Evolutionary conservation across 2,329 filamentous ascomycete species (phyloP), one percentile per base, ranked within the genome.

Genomic region (Aspergillus arachidicola): DNA sequence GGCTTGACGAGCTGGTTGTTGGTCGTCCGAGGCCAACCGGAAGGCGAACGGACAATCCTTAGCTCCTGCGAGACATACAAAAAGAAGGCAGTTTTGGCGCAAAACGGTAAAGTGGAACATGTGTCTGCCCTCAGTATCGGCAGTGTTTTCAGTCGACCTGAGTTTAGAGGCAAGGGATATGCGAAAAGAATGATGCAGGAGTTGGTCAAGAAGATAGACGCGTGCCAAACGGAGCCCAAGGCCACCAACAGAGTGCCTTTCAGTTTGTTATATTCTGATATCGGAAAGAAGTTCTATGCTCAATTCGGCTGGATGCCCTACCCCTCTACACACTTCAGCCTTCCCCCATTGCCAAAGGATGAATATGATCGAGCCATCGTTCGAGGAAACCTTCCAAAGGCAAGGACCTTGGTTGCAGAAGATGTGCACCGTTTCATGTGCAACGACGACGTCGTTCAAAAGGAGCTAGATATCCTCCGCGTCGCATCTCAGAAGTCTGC

Each of bases 181-280:
- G 93, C 92, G 0, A 86, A 85, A 61, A 84, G 89, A 60, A 94
- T 95, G 89, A 85, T 94, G 76, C 76, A 77, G 48, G 88, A 94
- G 69, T 74, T 95, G 41, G 87, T 85, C 16, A 78, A 80, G 57
- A 80, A 78, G 59, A 71, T 89, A 48, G 80, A 82, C 65, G 83
- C 78, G 3, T 85, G 85, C 79, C 84, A 87, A 68, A 78, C 80
- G 62, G 81, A 81, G 34, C 73, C 78, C 43, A 75, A 79, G 58
- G 65, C 68, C 53, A 72, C 74, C 23, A 73, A 75, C 68, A 76
- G 73, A 73, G 83, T 75, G 66, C 77, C 87, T 16, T 95, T 94
- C 76, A 94, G 91, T 0, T 86, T 96, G 9, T 83, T 97, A 10
- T 97, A 89, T 78, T 96, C 93, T 10, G 92, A 96, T 71, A 93